A percentile compares a stretch with the other conserved stretches of the same genome.
phyloP scores from a whole-genome alignment of 2,329 filamentous ascomycete genomes.

The Cladobotryum protrusum region DNA sequence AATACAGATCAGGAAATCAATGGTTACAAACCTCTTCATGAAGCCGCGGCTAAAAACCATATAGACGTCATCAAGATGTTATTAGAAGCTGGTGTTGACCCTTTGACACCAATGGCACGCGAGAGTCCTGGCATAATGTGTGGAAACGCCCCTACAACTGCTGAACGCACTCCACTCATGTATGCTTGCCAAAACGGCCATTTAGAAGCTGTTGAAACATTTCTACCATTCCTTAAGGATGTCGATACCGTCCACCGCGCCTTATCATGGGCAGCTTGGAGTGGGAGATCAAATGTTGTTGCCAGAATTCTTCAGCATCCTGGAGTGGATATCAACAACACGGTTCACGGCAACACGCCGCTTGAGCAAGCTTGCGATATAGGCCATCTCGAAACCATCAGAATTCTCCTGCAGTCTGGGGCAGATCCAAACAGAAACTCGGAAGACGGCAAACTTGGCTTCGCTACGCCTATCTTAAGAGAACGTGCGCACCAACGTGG shows the following conservation, averaged over 20 bases:
- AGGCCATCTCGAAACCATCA: constrained; percentile 14
- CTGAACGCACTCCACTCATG: constrained; percentile 24
- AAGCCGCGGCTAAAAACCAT: constrained; percentile 27
- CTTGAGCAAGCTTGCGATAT: constrained; percentile 15
- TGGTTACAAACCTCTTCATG: constrained; percentile 30
- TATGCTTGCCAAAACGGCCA: constrained; percentile 25
- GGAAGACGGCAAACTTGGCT: background rate
- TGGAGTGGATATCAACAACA: constrained; percentile 26
- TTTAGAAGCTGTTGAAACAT: constrained; percentile 19
- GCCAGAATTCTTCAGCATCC: constrained; percentile 24
- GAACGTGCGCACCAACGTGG: too few relatives aligned
- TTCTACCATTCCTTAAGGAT: constrained; percentile 22
- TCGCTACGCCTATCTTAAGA: too few relatives aligned
- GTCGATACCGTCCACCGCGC: constrained; percentile 19
- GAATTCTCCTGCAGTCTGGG: constrained; percentile 23
- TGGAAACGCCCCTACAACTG: constrained; percentile 9
- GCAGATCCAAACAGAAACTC: constrained; percentile 22
- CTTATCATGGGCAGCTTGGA: constrained; percentile 21
- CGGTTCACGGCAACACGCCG: constrained; percentile 15
- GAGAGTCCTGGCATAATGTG: constrained; percentile 7
- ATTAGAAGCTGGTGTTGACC: constrained; percentile 30
- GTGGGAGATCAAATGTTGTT: constrained; percentile 17
- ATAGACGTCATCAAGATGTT: constrained; percentile 22
- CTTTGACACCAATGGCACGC: constrained; percentile 22
- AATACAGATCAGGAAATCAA: constrained; percentile 12